Conservation (phyloP, 1,139 yeast genomes). For the Candida labiduridarum region DNA sequence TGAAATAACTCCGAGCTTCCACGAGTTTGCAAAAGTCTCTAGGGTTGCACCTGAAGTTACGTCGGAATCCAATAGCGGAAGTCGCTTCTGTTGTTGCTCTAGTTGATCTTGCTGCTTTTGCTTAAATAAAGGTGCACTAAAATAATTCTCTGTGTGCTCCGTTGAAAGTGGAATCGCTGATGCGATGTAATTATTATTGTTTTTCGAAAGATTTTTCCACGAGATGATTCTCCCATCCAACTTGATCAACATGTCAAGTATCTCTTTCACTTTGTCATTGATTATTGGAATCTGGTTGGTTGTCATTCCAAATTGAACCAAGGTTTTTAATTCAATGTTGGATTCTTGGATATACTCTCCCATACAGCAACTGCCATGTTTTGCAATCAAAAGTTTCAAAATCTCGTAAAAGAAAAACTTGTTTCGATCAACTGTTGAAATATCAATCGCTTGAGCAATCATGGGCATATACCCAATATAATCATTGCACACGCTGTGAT, state of each 20-base stretch:
- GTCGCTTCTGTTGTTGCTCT: background rate
- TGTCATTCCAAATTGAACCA: constrained; percentile 39
- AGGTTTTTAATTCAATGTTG: constrained; percentile 25
- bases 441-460: constrained; percentile 36
- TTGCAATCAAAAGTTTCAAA: constrained; percentile 24
- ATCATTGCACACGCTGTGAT: constrained; percentile 30
- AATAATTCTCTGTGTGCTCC: constrained; percentile 14
- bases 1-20: constrained; percentile 11
- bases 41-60: constrained; percentile 1
- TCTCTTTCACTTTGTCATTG: constrained; percentile 24
- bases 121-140: constrained; percentile 10
- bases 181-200: constrained; percentile 15
- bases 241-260: constrained; percentile 20
- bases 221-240: constrained; percentile 15
- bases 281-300: constrained; percentile 22
- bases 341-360: constrained; percentile 28
- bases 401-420: constrained; percentile 31
- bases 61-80: background rate
- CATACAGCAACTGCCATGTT: constrained; percentile 42
- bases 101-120: constrained; percentile 2
- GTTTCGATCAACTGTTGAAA: constrained; percentile 19
- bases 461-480: constrained; percentile 34
- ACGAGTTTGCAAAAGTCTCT: constrained; percentile 6
- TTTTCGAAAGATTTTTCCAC: constrained; percentile 22
- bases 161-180: constrained; percentile 17